Evolutionary conservation across 805 yeast genomes (phyloP), one percentile per base, ranked within the genome.

Genomic region (Ogataea minuta): DNA sequence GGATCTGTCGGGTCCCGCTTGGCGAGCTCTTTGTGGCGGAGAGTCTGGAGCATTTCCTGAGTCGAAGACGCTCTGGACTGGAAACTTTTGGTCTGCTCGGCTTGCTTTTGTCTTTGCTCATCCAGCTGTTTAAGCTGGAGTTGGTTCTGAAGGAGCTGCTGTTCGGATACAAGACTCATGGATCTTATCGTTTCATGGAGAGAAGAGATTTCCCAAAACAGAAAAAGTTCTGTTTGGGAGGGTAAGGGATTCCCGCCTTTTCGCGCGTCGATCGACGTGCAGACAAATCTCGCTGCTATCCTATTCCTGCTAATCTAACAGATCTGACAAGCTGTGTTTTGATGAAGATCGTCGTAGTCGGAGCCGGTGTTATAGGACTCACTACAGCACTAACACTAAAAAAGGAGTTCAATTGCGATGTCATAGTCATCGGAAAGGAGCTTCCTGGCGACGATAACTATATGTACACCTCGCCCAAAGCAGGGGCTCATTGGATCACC

Each of bases 401-500:
- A 2, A 39, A 49, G 47, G 26, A 39, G 17, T 17, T 60, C 52
- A 47, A 51, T 8, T 68, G 65, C 10, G 62, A 60, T 12, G 67
- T 74, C 11, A 54, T 70, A 4, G 53, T 74, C 16, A 44, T 74
- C 3, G 71, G 70, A 1, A 62, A 63, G 29, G 65, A 72, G 44
- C 52, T 79, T 11, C 85, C 84, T 0, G 84, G 85, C 2, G 84
- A 80, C 36, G 43, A 56, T n/a, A 68, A 67, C 32, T 27, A 44
- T 4, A 66, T 69, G 5, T 81, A 76, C 52, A 70, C 84, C 1
- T 78, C 84, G 0, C 84, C 85, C 2, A 76, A 69, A 54, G 88
- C 86, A 1, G 87, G 88, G 4, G 88, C 87, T 24, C 78, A 79
- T 45, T 81, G 87, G 84, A 64, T 57, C n/a, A 62, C 71, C 3